Base-by-base conservation (phyloP, 768 basidiomycete genomes). In the Cystobasidium tubakii region DNA sequence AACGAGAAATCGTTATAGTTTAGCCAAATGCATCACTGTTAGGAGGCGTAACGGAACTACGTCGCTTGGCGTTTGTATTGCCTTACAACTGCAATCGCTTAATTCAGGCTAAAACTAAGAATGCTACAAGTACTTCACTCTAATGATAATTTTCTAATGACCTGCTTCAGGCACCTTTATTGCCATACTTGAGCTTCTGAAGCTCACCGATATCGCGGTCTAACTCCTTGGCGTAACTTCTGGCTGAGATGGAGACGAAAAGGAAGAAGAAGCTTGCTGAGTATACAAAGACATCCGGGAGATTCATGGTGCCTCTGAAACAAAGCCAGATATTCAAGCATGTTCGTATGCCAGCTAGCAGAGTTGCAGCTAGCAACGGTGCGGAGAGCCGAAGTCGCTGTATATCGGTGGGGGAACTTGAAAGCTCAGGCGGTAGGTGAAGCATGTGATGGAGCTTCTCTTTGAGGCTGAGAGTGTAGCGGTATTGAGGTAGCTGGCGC, bases 211-310 rank as follows among this genome's bases (percentile, higher is more conserved):
- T 23, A 27, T 71, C 69, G 6, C 54, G 23, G 36, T 71, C 69
- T 29, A 71, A 19, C 25, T 71, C 53, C 17, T 71, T 60, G 2
- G 69, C 69, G 27, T 71, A 71, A 36, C 69, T 71, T 44, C 55
- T 55, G 1, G 69, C 69, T 34, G 53, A 36, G 69, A 71, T 21
- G 21, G 69, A 57, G 13, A 71, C 39, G 54, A 71, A 44, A 19
- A 71, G 69, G 31, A 62, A 27, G 33, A 55, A n/a, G 34, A 55
- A 55, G 39, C 19, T 31, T 23, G 33, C 36, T 2, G 69, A 29
- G 53, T 27, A 60, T 29, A 46, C n/a, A 29, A 60, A 36, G 6
- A 54, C 69, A 36, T 71, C 69, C 2, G 36, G 23, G 12, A 25
- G 13, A 27, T 65, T 39, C 63, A 34, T 65, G 4, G 7, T 44